phyloP scores from a whole-genome alignment of 768 basidiomycete genomes.

The Punctularia strigosozonata region DNA sequence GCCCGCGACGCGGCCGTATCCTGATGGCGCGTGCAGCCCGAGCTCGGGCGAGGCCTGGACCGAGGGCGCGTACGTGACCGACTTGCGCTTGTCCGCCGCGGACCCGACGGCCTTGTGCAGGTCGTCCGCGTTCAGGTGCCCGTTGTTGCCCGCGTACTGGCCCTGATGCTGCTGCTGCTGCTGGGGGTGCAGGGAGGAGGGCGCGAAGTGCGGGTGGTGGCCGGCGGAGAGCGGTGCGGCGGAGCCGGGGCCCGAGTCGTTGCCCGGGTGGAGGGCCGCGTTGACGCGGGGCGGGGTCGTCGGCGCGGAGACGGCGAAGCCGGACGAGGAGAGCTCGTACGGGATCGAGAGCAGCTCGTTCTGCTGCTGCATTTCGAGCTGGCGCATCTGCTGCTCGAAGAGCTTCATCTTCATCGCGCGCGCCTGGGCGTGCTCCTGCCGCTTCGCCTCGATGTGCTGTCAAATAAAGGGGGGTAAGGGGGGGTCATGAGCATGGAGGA shows the following conservation, averaged over 20 bases:
- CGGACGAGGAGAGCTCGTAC: constrained; percentile 37
- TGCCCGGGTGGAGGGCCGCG: constrained; percentile 51
- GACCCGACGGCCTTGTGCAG: constrained; percentile 61
- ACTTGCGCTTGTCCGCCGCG: constrained; percentile 71
- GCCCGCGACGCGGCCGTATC: constrained; percentile 53
- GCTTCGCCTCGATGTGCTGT: constrained; percentile 84
- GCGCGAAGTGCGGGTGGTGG: too few relatives aligned
- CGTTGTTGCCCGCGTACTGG: too few relatives aligned
- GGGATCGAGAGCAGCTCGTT: constrained; percentile 74
- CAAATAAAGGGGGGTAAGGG: constrained; percentile 2
- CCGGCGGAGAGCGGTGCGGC: too few relatives aligned
- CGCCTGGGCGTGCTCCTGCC: constrained; percentile 83
- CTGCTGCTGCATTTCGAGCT: constrained; percentile 82
- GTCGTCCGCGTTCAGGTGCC: constrained; percentile 51
- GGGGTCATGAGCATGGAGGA: constrained; percentile 5
- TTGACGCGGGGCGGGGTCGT: constrained; percentile 80
- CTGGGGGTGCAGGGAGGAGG: too few relatives aligned
- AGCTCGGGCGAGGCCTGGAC: constrained; percentile 67
- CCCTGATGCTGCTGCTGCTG: too few relatives aligned
- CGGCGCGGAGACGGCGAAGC: constrained; percentile 77
- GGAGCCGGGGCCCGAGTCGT: too few relatives aligned
- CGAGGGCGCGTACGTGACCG: constrained; percentile 73
- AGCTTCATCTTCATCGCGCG: constrained; percentile 75
- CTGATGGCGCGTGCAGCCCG: constrained; percentile 27
- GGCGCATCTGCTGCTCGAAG: constrained; percentile 96